Evolutionary conservation across 2,329 filamentous ascomycete genomes (phyloP), one percentile per base, ranked within the genome.

Genomic region (Aspergillus jensenii): DNA sequence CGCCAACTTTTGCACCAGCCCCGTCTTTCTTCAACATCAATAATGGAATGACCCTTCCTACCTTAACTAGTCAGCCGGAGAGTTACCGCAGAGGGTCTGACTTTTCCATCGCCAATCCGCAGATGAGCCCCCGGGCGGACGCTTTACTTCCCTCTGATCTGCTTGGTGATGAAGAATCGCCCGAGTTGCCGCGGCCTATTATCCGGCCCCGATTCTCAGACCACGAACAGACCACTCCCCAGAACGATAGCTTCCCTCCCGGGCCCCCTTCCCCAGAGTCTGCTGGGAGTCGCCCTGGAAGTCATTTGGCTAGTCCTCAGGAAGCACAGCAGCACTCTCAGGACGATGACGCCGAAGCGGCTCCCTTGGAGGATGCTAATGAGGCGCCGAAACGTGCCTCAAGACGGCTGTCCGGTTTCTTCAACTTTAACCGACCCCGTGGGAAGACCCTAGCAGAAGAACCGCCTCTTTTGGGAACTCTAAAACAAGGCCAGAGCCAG

Each of bases 61-160:
- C 72, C 57, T 72, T 77, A 19, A 67, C 72, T 6, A 75, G 78
- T 44, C 74, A 75, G 23, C 65, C 77, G 3, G 71, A 73, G 25
- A 64, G 69, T 14, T 66, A 71, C 60, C 71, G 81, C 27, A 77
- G 80, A 15, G 84, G 87, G 27, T 72, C 80, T 3, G 85, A 87
- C 44, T 73, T 74, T 19, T 68, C 85, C 57, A 82, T 82, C 37
- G 81, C 80, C 40, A 85, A 84, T 27, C 84, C 82, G 9, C 83
- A 84, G 12, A 87, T 87, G 84, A 87, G 84, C 66, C 86, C 86
- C 2, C 81, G 83, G 19, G 85, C 85, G 15, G 84, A 85, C 61
- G 81, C 83, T 25, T 71, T 88, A 19, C 72, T 88, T 6, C 86
- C 86, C 3, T 84, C 85, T 1, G 84, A 85, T 65, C 75, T 88